Base-by-base conservation (phyloP, 805 yeast species). In the Wickerhamomyces subpelliculosus region DNA sequence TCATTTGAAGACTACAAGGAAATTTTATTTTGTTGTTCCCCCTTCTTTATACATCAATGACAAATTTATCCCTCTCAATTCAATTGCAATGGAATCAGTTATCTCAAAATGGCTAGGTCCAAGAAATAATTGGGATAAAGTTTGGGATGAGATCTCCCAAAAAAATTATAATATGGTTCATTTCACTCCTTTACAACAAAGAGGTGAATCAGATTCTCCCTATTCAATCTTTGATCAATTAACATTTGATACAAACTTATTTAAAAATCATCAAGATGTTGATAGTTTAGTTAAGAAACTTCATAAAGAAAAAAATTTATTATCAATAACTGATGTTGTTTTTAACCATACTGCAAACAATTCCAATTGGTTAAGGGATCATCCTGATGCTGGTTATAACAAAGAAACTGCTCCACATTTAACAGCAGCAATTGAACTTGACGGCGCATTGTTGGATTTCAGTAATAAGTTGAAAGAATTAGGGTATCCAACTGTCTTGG, bases 161-260 rank as follows among this genome's bases (percentile, higher is more conserved):
- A 93, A 93, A 60, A 89, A 93, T 17, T 90, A 90, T 65, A 93
- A 93, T 60, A 86, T 90, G 96, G 68, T 93, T 32, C 98, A 90
- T 65, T 90, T 90, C 58, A 89, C 97, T 6, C 98, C 98, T 0
- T 67, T 90, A 48, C 96, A 90, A 61, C 64, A 79, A 45, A 71
- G 97, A 39, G 98, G 98, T 25, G 82, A 72, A 44, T 84, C 96
- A 1, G 75, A 89, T 58, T 89, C 97, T 7, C 98, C 98, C 0
- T 90, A 89, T 56, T 85, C 96, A 4, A 86, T 90, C 38, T 80
- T 64, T 50, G 96, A 90, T 57, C 97, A 93, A 61, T 70, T 87
- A 43, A 59, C 54, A 20, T 89, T 83, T 61, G 97, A 90, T 54
- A 75, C 82, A 0, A 57, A 49, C 0, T 58, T 78, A 19, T 90